Conservation (phyloP, 495 filamentous ascomycete genomes). For the Bacidia rubella region DNA sequence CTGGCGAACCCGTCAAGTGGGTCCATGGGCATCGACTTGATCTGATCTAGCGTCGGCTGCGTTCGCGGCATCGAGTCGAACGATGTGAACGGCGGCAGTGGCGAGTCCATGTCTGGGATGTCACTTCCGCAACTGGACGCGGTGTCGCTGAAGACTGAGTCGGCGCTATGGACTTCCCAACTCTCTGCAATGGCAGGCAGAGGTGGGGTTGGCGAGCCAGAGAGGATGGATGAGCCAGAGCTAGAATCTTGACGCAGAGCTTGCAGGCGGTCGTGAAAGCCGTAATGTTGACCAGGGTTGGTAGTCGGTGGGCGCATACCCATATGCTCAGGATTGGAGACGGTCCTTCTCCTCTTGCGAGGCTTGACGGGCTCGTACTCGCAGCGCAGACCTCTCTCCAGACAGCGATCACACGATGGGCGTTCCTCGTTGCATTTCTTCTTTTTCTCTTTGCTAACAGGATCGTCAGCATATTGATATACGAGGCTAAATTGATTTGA, state of each 20-base stretch:
- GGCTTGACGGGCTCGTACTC: constrained; percentile 44
- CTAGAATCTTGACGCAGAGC: constrained; percentile 21
- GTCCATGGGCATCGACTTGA: constrained; percentile 21
- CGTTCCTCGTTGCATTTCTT: constrained; percentile 53
- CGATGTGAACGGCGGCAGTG: constrained; percentile 18
- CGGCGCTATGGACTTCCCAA: constrained; percentile 21
- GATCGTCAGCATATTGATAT: constrained; percentile 4
- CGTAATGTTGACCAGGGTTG: constrained; percentile 20
- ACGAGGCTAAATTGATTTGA: not conserved
- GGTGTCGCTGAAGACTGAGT: constrained; percentile 21
- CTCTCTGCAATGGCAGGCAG: constrained; percentile 21
- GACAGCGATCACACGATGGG: constrained; percentile 43
- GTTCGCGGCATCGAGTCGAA: constrained; percentile 19
- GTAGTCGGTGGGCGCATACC: constrained; percentile 20
- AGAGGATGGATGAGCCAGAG: constrained; percentile 21
- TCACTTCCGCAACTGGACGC: constrained; percentile 21
- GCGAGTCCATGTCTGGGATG: constrained; percentile 19
- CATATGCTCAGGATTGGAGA: constrained; percentile 20
- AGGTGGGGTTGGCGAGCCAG: constrained; percentile 19
- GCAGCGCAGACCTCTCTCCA: constrained; percentile 38
- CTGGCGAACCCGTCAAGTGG: constrained; percentile 18
- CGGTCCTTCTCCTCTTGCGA: constrained; percentile 36
- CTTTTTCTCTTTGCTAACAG: constrained; percentile 42
- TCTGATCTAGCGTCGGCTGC: constrained; percentile 16
- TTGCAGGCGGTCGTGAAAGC: constrained; percentile 20